These are phyloP conservation scores for Babesia divergens DNA, from an alignment of 169 alveolate genomes.

Conservation along the genomic window DNA sequence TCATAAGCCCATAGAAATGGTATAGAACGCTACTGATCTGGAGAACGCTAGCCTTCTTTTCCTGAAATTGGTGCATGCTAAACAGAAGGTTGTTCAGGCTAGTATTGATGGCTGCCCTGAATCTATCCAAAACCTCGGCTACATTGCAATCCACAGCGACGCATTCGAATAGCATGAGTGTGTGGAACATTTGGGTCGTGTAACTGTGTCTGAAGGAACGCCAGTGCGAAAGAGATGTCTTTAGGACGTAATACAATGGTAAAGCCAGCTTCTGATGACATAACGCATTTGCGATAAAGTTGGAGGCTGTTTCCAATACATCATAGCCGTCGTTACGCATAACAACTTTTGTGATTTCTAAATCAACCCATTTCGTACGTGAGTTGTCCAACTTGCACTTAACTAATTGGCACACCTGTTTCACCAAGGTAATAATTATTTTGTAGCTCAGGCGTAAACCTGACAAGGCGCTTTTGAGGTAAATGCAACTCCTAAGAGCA, in stretches of 20 bases:
- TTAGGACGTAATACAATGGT: constrained; percentile 9
- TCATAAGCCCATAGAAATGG: not conserved
- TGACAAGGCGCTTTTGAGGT: not conserved
- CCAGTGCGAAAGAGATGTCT: constrained; percentile 27
- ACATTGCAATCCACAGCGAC: not conserved
- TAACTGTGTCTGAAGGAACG: constrained; percentile 5
- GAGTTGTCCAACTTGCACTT: not conserved
- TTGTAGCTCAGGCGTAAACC: not conserved
- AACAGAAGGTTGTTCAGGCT: constrained; percentile 27
- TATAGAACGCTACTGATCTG: not conserved
- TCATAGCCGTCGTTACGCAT: not conserved
- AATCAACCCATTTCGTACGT: constrained; percentile 1
- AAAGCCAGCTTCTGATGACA: not conserved
- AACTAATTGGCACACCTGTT: not conserved
- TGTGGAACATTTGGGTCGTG: not conserved
- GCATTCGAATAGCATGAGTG: constrained; percentile 1
- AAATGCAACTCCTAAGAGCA: constrained; percentile 2
- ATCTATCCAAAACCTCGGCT: not conserved
- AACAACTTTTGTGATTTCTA: not conserved
- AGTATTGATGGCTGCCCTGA: constrained; percentile 3
- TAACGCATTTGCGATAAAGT: constrained; percentile 4
- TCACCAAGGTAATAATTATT: not conserved
- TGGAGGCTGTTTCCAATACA: not conserved
- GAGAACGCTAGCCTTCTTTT: not conserved
- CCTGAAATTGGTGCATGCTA: not conserved